These are phyloP conservation scores for Fraxinus xanthoxyloides DNA, from an alignment of 305 asterid genomes.

Conservation along the genomic window DNA sequence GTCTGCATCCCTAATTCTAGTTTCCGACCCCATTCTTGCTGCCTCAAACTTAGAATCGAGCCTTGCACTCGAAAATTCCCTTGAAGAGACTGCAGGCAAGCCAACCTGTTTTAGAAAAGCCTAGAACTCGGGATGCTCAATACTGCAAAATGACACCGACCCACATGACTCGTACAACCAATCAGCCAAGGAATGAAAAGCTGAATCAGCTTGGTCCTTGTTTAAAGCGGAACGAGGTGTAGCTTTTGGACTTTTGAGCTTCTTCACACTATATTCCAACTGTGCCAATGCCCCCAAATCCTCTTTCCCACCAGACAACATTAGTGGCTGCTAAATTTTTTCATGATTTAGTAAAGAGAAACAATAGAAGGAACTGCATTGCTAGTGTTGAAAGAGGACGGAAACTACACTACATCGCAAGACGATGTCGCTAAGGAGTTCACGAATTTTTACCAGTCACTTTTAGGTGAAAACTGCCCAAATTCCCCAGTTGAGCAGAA, in stretches of 20 bases:
- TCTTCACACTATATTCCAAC: slow-evolving; percentile 83
- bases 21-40: slow-evolving; percentile 56
- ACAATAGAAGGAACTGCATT: no score
- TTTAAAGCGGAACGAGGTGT: slow-evolving; percentile 54
- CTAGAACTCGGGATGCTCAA: slow-evolving; percentile 77
- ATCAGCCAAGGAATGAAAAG: slow-evolving; percentile 61
- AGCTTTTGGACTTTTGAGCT: slow-evolving; percentile 64
- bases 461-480: no score
- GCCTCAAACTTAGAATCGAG: slow-evolving; percentile 71
- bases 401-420: no score
- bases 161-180: slow-evolving; percentile 85
- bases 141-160: slow-evolving; percentile 53
- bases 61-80: slow-evolving; percentile 53
- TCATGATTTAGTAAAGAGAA: no score
- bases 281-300: slow-evolving; percentile 79
- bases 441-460: no score
- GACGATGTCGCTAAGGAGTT: no score
- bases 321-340: slow-evolving; percentile 45
- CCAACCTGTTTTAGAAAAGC: slow-evolving; percentile 78
- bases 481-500: no score
- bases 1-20: slow-evolving; percentile 64
- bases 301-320: slow-evolving; percentile 82
- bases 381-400: no score
- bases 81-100: slow-evolving; percentile 51
- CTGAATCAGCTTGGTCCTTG: slow-evolving; percentile 59